Conservation (phyloP, 176 grass and related monocot species). For the Neostapfia colusana region DNA sequence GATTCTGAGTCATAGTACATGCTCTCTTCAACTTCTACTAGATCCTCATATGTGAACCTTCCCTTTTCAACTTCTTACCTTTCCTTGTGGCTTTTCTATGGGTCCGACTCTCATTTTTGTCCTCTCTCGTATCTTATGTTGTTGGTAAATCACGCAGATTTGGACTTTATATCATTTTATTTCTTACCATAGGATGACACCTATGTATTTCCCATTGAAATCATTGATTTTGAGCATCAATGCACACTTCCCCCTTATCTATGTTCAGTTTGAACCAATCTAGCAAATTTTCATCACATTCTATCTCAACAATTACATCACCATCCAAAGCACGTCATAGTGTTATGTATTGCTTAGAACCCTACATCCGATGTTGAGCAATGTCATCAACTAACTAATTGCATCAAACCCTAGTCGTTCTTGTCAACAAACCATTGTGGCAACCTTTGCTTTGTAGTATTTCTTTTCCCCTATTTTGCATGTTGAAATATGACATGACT, state of each 20-base stretch:
- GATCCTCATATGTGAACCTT: not conserved
- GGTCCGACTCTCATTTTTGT: not conserved
- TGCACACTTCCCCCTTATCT: too few relatives aligned
- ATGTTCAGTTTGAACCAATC: not conserved
- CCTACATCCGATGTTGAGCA: not conserved
- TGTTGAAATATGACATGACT: not conserved
- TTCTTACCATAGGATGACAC: not conserved
- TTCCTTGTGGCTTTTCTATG: not conserved
- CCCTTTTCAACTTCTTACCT: not conserved
- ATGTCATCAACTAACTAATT: not conserved
- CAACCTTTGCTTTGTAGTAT: not conserved
- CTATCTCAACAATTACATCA: not conserved
- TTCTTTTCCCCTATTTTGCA: not conserved
- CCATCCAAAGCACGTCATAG: not conserved
- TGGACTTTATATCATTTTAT: too few relatives aligned
- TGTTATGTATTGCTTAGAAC: not conserved
- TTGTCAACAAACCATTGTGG: not conserved
- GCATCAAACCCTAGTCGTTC: not conserved
- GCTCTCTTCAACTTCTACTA: not conserved
- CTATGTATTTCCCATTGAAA: not conserved
- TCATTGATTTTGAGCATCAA: too few relatives aligned
- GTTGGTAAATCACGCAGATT: too few relatives aligned
- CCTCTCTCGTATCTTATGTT: too few relatives aligned
- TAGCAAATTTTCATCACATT: not conserved
- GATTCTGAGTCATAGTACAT: not conserved